phyloP scores from a whole-genome alignment of 352 stramenopile genomes.

The Globisporangium viniferum region DNA sequence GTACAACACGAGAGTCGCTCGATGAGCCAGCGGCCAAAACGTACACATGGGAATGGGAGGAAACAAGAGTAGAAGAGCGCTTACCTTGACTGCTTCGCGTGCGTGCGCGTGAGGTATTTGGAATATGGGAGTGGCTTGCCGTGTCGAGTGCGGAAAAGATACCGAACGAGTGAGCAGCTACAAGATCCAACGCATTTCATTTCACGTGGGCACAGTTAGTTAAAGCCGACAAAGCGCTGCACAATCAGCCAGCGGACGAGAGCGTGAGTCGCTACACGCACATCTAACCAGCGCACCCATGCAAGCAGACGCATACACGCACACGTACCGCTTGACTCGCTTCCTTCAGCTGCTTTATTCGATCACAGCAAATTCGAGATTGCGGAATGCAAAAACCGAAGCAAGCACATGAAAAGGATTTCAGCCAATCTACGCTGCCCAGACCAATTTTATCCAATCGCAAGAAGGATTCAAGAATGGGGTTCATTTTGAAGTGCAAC shows the following conservation, averaged over 20 bases:
- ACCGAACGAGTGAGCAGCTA: constrained; percentile 1
- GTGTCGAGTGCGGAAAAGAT: neutral
- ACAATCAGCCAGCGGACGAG: neutral
- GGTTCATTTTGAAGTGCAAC: no score
- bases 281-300: no score
- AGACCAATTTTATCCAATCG: no score
- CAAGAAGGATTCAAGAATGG: no score
- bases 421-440: no score
- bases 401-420: no score
- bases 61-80: neutral
- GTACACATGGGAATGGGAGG: neutral
- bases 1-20: neutral
- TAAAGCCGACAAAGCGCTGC: neutral
- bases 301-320: neutral
- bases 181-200: neutral
- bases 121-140: neutral
- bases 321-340: constrained; percentile 5
- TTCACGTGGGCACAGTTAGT: neutral
- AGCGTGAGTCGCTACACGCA: neutral
- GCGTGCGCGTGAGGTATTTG: neutral
- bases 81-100: neutral
- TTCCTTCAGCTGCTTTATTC: neutral
- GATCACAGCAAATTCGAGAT: constrained; percentile 10
- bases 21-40: neutral
- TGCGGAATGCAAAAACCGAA: neutral